Conservation (phyloP, 2,329 filamentous ascomycete genomes). For the Bipolaris bicolor region DNA sequence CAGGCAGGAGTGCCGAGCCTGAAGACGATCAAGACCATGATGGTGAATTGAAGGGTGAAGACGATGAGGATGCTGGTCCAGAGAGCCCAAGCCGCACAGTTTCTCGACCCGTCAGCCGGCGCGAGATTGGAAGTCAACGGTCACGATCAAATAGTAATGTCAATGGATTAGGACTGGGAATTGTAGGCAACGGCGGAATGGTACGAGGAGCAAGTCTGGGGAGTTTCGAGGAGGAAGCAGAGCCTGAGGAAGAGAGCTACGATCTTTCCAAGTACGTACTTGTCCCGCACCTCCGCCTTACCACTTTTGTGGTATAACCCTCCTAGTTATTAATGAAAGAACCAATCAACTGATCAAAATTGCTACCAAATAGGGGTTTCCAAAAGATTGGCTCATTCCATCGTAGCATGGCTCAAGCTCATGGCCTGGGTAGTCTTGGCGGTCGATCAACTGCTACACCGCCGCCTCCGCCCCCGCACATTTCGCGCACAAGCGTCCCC, state of each 20-base stretch:
- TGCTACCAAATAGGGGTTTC: slow-evolving; percentile 50
- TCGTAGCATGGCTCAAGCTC: slow-evolving; percentile 41
- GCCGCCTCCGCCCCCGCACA: slow-evolving; percentile 10
- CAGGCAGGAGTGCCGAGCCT: slow-evolving; percentile 31
- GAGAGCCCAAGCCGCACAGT: slow-evolving; percentile 46
- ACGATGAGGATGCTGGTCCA: slow-evolving; percentile 43
- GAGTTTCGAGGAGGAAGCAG: slow-evolving; percentile 49
- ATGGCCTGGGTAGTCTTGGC: slow-evolving; percentile 29
- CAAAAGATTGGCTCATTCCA: slow-evolving; percentile 58
- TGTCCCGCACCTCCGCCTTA: background rate
- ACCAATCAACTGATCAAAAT: slow-evolving; percentile 18
- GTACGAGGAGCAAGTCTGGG: slow-evolving; percentile 45
- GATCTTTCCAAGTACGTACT: slow-evolving; percentile 57
- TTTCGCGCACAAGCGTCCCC: slow-evolving; percentile 29
- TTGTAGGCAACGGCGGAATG: slow-evolving; percentile 38
- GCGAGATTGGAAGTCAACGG: slow-evolving; percentile 34
- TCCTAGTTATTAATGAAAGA: background rate
- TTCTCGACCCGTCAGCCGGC: slow-evolving; percentile 44
- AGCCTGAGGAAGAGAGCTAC: slow-evolving; percentile 54
- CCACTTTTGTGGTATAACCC: background rate
- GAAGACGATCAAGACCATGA: slow-evolving; percentile 44
- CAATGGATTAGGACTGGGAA: slow-evolving; percentile 31
- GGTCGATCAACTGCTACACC: slow-evolving; percentile 23
- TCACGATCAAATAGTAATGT: slow-evolving; percentile 43
- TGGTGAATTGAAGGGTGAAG: slow-evolving; percentile 38